Percentiles rank a stretch among this genome's conserved stretches.
Conservation (phyloP, 148 eudicot genomes). For the Rhododendron vialii region DNA sequence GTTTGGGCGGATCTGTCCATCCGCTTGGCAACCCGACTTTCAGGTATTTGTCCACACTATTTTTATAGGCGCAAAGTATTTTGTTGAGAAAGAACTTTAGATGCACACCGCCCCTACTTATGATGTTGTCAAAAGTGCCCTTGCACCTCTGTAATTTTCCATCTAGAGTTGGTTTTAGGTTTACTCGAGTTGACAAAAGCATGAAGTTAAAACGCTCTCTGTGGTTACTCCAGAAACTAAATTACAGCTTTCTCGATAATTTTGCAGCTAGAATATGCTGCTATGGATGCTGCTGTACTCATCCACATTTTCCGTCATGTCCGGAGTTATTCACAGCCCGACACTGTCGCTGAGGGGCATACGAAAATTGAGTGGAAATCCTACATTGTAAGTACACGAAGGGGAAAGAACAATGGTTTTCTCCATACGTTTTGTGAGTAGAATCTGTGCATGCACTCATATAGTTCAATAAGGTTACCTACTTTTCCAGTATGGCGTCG, state of each 20-base stretch:
- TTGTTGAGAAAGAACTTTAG: background rate
- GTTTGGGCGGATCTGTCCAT: too few relatives aligned
- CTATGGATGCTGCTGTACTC: slow-evolving; percentile 95
- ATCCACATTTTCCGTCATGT: slow-evolving; percentile 81
- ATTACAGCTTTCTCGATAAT: background rate
- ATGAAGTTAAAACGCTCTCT: background rate
- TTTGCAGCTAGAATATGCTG: slow-evolving; percentile 92
- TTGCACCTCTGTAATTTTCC: background rate
- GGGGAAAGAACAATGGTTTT: background rate
- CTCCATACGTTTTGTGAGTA: background rate
- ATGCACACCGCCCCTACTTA: background rate
- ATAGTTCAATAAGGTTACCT: background rate
- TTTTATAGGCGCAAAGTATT: background rate
- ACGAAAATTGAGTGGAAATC: slow-evolving; percentile 86
- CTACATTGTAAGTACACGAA: slow-evolving; percentile 53
- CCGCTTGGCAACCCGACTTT: too few relatives aligned
- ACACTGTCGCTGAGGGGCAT: slow-evolving; percentile 35
- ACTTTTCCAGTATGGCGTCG: background rate
- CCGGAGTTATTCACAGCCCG: slow-evolving; percentile 44
- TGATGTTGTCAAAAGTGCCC: background rate
- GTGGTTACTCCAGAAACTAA: background rate
- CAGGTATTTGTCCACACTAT: background rate
- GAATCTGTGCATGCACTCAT: background rate
- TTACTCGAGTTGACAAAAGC: background rate
- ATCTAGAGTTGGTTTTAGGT: background rate